A percentile compares a stretch with the other conserved stretches of the same genome.
Evolutionary conservation across 768 basidiomycete genomes (phyloP).

Genomic region (Boletales sp.): DNA sequence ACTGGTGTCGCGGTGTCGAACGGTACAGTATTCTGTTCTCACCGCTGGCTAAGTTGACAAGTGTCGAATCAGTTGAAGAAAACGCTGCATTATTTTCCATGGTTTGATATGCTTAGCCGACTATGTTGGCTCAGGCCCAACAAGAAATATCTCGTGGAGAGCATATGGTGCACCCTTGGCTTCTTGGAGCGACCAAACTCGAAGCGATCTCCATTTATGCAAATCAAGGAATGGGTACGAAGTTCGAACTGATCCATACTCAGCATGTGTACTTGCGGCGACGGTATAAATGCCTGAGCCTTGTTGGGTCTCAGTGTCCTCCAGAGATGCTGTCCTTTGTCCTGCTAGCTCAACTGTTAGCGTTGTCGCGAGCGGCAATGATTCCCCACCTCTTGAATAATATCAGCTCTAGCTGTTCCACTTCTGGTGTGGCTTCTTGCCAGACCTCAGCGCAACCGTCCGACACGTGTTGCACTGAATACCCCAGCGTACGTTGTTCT

Average conservation of each 20-base stretch:
- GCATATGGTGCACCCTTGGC: no score
- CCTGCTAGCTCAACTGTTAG: slow-evolving; percentile 19
- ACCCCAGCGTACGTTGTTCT: slow-evolving; percentile 50
- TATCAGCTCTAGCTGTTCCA: slow-evolving; percentile 52
- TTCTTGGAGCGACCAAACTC: no score
- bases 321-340: slow-evolving; percentile 15
- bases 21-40: not conserved
- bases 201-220: no score
- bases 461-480: slow-evolving; percentile 62
- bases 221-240: no score
- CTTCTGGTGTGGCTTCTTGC: slow-evolving; percentile 50
- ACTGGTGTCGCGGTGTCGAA: no score
- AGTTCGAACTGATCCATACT: no score
- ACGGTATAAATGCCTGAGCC: slow-evolving; percentile 14
- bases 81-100: not conserved
- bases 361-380: slow-evolving; percentile 10
- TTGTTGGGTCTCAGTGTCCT: not conserved
- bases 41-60: slow-evolving; percentile 1
- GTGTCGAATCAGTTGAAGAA: not conserved
- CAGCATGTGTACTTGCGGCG: no score
- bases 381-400: slow-evolving; percentile 29
- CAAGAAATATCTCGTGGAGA: not conserved
- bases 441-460: slow-evolving; percentile 42
- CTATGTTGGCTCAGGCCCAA: not conserved
- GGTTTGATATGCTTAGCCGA: not conserved